Evolutionary conservation across 2,329 filamentous ascomycete species (phyloP).

Genomic region (Colletotrichum falcatum): DNA sequence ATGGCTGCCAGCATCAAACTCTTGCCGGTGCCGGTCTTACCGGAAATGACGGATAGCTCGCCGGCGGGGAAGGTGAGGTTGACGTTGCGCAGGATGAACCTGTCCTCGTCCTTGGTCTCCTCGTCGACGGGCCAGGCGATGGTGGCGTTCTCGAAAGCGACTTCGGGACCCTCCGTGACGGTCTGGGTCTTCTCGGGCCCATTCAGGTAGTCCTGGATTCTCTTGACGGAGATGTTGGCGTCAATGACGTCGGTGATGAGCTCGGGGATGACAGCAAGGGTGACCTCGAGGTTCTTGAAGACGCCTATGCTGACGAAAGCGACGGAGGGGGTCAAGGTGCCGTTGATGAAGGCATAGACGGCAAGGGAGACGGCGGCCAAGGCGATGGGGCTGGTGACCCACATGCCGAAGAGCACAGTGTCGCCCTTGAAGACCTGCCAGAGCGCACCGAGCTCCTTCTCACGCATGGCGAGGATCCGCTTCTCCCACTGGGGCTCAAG

Average conservation of each 20-base stretch:
- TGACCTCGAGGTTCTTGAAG: conserved; percentile 79
- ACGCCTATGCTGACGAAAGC: conserved; percentile 84
- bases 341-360: conserved; percentile 74
- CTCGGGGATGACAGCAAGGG: conserved; percentile 78
- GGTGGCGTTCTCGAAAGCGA: conserved; percentile 75
- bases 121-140: conserved; percentile 81
- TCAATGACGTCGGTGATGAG: conserved; percentile 78
- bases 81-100: conserved; percentile 75
- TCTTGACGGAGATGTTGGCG: conserved; percentile 76
- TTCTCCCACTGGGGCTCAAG: conserved; percentile 80
- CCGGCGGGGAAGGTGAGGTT: conserved; percentile 75
- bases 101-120: conserved; percentile 65
- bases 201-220: conserved; percentile 78
- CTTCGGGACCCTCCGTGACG: conserved; percentile 66
- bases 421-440: conserved; percentile 76
- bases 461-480: conserved; percentile 72
- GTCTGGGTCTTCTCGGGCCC: conserved; percentile 72
- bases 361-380: conserved; percentile 78
- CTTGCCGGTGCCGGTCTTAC: conserved; percentile 83
- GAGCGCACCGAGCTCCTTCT: conserved; percentile 74
- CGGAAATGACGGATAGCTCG: conserved; percentile 80
- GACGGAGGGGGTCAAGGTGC: conserved; percentile 74
- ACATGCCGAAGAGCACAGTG: conserved; percentile 72
- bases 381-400: conserved; percentile 79
- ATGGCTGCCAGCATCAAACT: conserved; percentile 79